Percentiles rank a stretch among this genome's conserved stretches.
These are phyloP conservation scores for Coprinopsis cinerea DNA, from an alignment of 768 basidiomycete genomes.

Conservation along the genomic window DNA sequence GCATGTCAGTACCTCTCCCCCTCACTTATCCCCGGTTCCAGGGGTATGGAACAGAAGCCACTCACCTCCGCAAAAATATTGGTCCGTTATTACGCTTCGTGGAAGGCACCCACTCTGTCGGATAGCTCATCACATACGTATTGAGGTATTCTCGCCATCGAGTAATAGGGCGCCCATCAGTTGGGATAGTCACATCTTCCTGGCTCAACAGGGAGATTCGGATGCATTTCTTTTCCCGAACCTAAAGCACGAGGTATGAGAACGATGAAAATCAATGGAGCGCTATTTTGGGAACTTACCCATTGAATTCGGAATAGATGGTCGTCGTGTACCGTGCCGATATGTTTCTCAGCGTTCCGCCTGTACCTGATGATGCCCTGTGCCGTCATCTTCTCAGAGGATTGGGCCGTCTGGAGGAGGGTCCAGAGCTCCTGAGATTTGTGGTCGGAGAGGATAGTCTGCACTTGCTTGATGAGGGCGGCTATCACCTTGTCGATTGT, in stretches of 20 bases:
- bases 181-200: conserved; percentile 61
- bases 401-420: conserved; percentile 62
- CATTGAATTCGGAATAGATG: conserved; percentile 76
- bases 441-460: conserved; percentile 77
- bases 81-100: conserved; percentile 28
- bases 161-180: conserved; percentile 39
- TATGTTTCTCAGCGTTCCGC: conserved; percentile 70
- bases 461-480: conserved; percentile 90
- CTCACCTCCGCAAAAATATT: conserved; percentile 59
- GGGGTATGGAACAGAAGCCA: conserved; percentile 12
- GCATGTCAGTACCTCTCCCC: conserved; percentile 21
- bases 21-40: conserved; percentile 11
- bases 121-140: conserved; percentile 63
- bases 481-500: conserved; percentile 91
- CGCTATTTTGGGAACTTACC: conserved; percentile 42
- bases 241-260: conserved; percentile 34
- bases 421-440: conserved; percentile 84
- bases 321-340: conserved; percentile 55
- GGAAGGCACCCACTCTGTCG: conserved; percentile 65
- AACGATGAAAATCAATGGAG: conserved; percentile 10
- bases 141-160: conserved; percentile 76
- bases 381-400: conserved; percentile 43
- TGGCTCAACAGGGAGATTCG: conserved; percentile 53
- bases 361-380: conserved; percentile 74
- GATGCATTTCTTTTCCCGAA: conserved; percentile 47